Base-by-base conservation (phyloP, 495 filamentous ascomycete genomes). In the Penicillium psychrofluorescens region DNA sequence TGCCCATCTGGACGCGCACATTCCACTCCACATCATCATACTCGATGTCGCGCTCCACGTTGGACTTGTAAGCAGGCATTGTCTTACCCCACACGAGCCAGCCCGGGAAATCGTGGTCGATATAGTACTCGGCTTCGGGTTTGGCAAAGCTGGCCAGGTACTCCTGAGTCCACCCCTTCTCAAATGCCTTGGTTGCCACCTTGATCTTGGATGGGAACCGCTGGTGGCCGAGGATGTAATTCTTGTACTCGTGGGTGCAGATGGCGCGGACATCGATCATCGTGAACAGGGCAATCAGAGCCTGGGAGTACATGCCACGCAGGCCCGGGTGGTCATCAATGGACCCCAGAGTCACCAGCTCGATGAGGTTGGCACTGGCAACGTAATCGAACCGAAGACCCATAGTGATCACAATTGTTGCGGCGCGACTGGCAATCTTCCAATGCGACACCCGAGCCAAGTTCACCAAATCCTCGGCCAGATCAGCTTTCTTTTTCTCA, bases 81-180 rank as follows among this genome's bases (percentile, higher is more conserved):
- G 73, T 77, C 58, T 94, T 84, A 10, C 79, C 80, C 92, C 92
- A 99, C 7, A 92, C 88, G n/a, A 99, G 76, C 92, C 92, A 99
- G 16, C 92, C 92, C 8, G 90, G 88, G 63, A 95, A 85, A 56
- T 95, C 91, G 42, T 78, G 78, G 56, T 99, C 92, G 43, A 96
- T 79, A 50, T 86, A 95, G 59, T 90, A 94, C 43, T 95, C 78
- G 6, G 86, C 79, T 43, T 90, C 85, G 22, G 84, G 81, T 29
- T 84, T 73, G 10, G 84, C 81, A 64, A 98, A 98, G 54, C 77
- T 77, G 0, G 78, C 67, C 2, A 99, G 68, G 53, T 85, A 94
- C 14, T 84, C 70, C 44, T 84, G 54, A 0, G 92, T 97, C 75
- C 86, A 91, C 11, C 74, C 65, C 14, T 85, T 78, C 54, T 95